Conservation (phyloP, 805 yeast species). For the Monosporozyma aquatica region DNA sequence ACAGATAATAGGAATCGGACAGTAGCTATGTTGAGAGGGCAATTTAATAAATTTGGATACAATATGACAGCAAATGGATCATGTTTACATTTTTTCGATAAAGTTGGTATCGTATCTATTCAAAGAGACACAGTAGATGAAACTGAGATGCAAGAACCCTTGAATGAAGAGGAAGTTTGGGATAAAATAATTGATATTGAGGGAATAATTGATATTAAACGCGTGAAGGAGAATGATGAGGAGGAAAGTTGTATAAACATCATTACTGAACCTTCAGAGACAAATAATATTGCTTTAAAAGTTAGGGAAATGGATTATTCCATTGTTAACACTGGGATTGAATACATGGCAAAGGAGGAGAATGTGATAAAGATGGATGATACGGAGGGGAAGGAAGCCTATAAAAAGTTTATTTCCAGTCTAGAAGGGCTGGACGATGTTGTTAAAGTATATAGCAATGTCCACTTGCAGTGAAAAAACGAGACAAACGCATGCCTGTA, state of each 20-base stretch:
- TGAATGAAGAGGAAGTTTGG: conserved; percentile 61
- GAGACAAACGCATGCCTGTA: too few relatives aligned
- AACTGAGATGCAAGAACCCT: conserved; percentile 1
- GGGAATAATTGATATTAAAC: conserved; percentile 69
- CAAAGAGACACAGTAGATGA: conserved; percentile 30
- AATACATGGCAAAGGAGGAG: conserved; percentile 56
- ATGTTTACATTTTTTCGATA: conserved; percentile 65
- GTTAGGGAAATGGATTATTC: conserved; percentile 23
- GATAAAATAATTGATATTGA: conserved; percentile 62
- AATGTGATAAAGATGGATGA: conserved; percentile 45
- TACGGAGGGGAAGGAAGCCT: conserved; percentile 42
- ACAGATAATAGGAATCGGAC: conserved; percentile 87
- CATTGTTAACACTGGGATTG: conserved; percentile 15
- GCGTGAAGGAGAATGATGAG: conserved; percentile 35
- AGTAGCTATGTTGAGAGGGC: conserved; percentile 62
- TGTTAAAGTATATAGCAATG: conserved; percentile 67
- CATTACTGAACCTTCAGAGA: conserved; percentile 53
- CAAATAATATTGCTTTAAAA: conserved; percentile 50
- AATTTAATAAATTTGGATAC: conserved; percentile 54
- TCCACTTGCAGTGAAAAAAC: not conserved
- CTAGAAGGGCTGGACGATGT: conserved; percentile 82
- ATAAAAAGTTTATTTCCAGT: conserved; percentile 47
- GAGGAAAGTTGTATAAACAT: conserved; percentile 31
- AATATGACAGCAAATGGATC: conserved; percentile 39
- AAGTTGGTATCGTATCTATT: conserved; percentile 62